A percentile compares a stretch with the other conserved stretches of the same genome.
Conservation (phyloP, 2,329 filamentous ascomycete genomes). For the Aspergillus thermomutatus region DNA sequence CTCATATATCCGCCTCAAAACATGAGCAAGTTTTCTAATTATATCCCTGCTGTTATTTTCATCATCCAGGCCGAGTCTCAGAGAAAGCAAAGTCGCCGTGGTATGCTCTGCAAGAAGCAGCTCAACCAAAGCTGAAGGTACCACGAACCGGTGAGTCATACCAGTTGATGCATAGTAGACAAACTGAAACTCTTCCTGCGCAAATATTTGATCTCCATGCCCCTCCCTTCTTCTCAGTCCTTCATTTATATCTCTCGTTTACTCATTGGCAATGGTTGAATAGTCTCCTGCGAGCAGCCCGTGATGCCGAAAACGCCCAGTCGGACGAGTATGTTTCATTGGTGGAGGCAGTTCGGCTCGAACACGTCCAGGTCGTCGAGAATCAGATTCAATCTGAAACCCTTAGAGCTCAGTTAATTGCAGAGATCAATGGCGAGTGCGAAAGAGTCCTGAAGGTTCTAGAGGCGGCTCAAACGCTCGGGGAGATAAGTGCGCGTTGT, state of each 20-base stretch:
- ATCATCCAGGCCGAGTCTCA: slow-evolving; percentile 54
- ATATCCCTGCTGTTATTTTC: slow-evolving; percentile 2
- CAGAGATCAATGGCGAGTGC: slow-evolving; percentile 74
- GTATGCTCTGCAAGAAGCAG: slow-evolving; percentile 95
- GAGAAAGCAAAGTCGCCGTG: slow-evolving; percentile 74
- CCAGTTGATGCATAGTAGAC: background rate
- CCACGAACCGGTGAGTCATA: slow-evolving; percentile 79
- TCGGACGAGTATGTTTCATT: slow-evolving; percentile 65
- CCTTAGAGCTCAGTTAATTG: slow-evolving; percentile 58
- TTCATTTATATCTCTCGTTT: background rate
- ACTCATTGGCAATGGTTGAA: slow-evolving; percentile 4
- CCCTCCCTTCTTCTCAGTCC: background rate
- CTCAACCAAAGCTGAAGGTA: slow-evolving; percentile 90
- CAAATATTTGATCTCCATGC: background rate
- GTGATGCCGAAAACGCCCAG: slow-evolving; percentile 46
- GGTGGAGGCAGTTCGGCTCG: slow-evolving; percentile 75
- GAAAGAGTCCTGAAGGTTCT: slow-evolving; percentile 73
- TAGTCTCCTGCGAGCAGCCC: slow-evolving; percentile 47
- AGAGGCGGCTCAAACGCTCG: slow-evolving; percentile 58
- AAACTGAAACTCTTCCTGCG: background rate
- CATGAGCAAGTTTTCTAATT: background rate
- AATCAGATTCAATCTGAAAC: slow-evolving; percentile 57
- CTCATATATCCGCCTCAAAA: slow-evolving; percentile 1
- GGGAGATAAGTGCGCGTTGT: slow-evolving; percentile 71
- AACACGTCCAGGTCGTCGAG: slow-evolving; percentile 73